These are phyloP conservation scores for Corinectria fuckeliana DNA, from an alignment of 2,329 filamentous ascomycete species.

Conservation along the genomic window DNA sequence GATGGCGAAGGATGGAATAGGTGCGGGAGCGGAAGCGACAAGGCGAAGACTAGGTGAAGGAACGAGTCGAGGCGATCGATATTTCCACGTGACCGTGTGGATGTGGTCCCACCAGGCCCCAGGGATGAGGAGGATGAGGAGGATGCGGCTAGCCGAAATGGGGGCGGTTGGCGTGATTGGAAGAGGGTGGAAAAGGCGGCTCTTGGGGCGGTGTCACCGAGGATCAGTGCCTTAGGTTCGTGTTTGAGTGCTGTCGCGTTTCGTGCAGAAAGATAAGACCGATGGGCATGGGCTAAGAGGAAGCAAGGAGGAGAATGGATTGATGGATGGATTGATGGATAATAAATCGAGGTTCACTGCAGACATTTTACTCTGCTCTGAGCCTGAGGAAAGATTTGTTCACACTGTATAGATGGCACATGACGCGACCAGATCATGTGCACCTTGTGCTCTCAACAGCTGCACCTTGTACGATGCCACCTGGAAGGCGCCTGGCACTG, in stretches of 20 bases:
- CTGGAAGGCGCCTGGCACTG: not conserved
- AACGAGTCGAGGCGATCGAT: constrained; percentile 31
- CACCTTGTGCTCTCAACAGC: not conserved
- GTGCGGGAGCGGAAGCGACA: constrained; percentile 40
- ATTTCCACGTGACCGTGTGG: constrained; percentile 36
- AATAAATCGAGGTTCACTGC: not conserved
- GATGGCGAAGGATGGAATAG: constrained; percentile 38
- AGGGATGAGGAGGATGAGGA: constrained; percentile 8
- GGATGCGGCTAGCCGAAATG: constrained; percentile 12
- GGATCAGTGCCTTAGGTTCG: constrained; percentile 10
- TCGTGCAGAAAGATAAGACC: constrained; percentile 3
- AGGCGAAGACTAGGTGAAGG: constrained; percentile 39
- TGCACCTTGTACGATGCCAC: not conserved
- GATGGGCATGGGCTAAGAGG: no score
- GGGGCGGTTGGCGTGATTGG: constrained; percentile 31
- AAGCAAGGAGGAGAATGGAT: not conserved
- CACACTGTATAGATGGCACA: constrained; percentile 10
- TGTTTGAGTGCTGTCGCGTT: constrained; percentile 5
- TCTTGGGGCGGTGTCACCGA: constrained; percentile 19
- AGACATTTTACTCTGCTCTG: not conserved
- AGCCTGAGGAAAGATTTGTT: not conserved
- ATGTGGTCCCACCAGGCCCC: constrained; percentile 28
- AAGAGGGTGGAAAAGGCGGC: constrained; percentile 28
- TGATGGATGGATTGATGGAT: not conserved
- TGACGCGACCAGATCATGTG: constrained; percentile 29